Evolutionary conservation across 192 early-diverging fungal genomes (phyloP), one percentile per base, ranked within the genome.

Genomic region (Haplosporangium gracile): DNA sequence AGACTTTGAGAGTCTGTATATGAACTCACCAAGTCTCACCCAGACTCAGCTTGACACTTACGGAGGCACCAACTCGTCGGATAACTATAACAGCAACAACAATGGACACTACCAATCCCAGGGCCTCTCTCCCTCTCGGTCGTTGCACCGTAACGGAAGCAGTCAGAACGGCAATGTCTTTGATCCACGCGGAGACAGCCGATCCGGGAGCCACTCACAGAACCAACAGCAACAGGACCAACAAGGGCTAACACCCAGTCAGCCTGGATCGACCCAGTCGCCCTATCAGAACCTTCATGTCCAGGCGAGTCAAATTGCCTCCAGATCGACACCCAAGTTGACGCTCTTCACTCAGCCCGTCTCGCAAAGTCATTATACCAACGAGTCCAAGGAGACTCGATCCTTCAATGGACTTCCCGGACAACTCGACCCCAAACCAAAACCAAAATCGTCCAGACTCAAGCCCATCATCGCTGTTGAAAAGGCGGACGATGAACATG

Each of bases 331-430:
- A 16, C 83, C 83, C 26, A 85, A 85, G 40, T 75, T 85, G 11
- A 70, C 83, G 2, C 78, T 85, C 49, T 80, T 76, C 43, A 70
- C 83, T 16, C 83, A 85, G 29, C 65, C 73, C 22, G 76, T 77
- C 13, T 68, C 74, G 8, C 83, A 85, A 26, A 65, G 74, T 45
- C 42, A 76, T 34, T 80, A 76, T 43, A 85, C 40, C 43, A 85
- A 70, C 43, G 83, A 85, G 39, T 85, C 78, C 40, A 85, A 85
- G 53, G 83, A 85, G 68, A 85, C 83, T 40, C 83, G 78, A 11
- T 85, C 83, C 11, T 85, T 80, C 74, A 85, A 85, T 60, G 83
- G 83, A 15, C 40, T 69, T 8, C 68, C 83, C 40, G 74, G 78
- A 29, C 83, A 80, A 45, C 55, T 85, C 47, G 83, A 85, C 15